Conservation (phyloP, 305 asterid genomes). For the Petunia hybrid region DNA sequence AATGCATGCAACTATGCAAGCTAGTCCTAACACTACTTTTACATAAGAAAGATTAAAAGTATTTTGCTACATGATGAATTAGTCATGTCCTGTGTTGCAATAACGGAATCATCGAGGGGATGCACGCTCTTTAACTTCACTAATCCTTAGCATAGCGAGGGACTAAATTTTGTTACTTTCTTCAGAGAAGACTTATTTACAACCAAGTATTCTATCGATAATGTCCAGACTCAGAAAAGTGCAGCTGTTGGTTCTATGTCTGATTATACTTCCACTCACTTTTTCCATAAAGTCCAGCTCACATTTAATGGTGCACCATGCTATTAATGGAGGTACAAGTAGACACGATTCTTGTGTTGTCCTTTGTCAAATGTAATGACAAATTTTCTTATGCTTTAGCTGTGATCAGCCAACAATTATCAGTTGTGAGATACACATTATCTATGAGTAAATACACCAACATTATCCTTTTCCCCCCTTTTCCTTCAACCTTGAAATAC, state of each 20-base stretch:
- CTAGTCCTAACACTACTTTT: too few species aligned
- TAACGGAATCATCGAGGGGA: conserved; percentile 74
- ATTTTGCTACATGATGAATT: conserved; percentile 83
- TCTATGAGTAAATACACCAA: not conserved
- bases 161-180: not conserved
- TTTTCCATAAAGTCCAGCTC: conserved; percentile 7
- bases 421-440: not conserved
- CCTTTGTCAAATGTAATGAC: conserved; percentile 12
- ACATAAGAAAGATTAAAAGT: conserved; percentile 36
- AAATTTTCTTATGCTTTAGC: not conserved
- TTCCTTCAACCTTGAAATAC: not conserved
- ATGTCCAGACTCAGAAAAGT: conserved; percentile 6
- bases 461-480: not conserved
- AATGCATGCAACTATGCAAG: too few species aligned
- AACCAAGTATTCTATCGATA: conserved; percentile 16
- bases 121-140: conserved; percentile 55
- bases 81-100: conserved; percentile 75
- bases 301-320: not conserved
- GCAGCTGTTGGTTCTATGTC: not conserved
- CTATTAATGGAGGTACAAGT: conserved; percentile 27
- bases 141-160: too few species aligned
- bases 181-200: not conserved
- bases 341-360: conserved; percentile 25
- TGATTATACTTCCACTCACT: conserved; percentile 11
- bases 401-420: not conserved